Base-by-base conservation (phyloP, 2,329 filamentous ascomycete genomes). In the Hymenoscyphus fructigenus region DNA sequence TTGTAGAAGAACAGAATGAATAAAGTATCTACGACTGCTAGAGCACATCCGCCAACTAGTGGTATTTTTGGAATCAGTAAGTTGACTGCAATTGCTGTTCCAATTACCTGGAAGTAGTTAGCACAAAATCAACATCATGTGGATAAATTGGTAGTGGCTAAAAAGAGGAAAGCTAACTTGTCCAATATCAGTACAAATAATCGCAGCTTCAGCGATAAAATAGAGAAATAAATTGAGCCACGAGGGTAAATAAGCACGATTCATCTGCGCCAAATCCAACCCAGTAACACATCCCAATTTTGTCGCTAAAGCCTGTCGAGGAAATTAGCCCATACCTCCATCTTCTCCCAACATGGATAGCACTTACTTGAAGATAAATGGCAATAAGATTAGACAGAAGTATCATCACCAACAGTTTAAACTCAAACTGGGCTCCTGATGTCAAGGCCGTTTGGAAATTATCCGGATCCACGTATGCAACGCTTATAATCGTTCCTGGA, bases 81-180 rank as follows among this genome's bases (percentile, higher is more conserved):
- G 68, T 90, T 90, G 53, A 91, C 76, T 0, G 85, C 87, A 66
- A 91, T 90, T 14, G 88, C 88, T n/a, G 86, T 88, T 57, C 88
- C 88, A 67, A 91, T 89, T 23, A 91, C 88, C 82, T 83, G 61
- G 9, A 12, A 34, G 23, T 14, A 34, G n/a, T 59, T 12, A 57
- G 34, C 23, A 57, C 23, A 50, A 10, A 7, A 2, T 47, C 28
- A 7, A 36, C 41, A 56, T 9, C 12, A 15, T 23, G 44, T 12
- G 20, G n/a, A 50, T 10, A 23, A 23, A 12, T 23, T 3, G 10
- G 6, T 23, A 57, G 17, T 1, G 26, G 55, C 17, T 26, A 32
- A 53, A 61, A 50, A 14, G 2, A 34, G 17, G 29, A 59, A 29
- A 9, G 41, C 36, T 20, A 5, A 68, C 62, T 57, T 69, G 62